Evolutionary conservation across 768 basidiomycete genomes (phyloP).

Genomic region (Mycena chlorophos): DNA sequence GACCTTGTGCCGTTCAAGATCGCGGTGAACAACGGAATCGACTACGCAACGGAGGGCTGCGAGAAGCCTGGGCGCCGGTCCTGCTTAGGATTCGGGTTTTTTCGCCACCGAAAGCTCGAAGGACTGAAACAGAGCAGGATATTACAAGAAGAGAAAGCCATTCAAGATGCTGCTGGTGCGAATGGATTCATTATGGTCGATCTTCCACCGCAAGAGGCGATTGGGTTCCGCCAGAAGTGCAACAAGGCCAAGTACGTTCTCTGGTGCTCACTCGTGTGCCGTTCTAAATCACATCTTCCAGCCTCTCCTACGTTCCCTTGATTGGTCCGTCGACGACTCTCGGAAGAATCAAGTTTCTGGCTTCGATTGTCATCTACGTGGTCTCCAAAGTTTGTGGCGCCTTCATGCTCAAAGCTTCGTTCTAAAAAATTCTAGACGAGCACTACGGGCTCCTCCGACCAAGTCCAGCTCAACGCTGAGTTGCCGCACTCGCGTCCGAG

Average conservation of each 20-base stretch:
- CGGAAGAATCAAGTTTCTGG: conserved; percentile 84
- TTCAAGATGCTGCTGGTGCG: conserved; percentile 87
- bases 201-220: conserved; percentile 94
- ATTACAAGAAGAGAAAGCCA: conserved; percentile 98
- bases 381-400: conserved; percentile 78
- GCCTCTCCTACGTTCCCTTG: conserved; percentile 92
- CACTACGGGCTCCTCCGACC: conserved; percentile 88
- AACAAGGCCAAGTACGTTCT: conserved; percentile 67
- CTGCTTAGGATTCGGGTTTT: conserved; percentile 76
- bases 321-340: conserved; percentile 93
- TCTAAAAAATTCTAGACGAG: conserved; percentile 67
- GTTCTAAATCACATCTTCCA: conserved; percentile 30
- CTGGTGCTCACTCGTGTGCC: neutral
- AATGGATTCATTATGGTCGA: conserved; percentile 99
- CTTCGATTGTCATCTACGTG: conserved; percentile 95
- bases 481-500: conserved; percentile 83
- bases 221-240: conserved; percentile 88
- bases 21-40: conserved; percentile 78
- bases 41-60: conserved; percentile 78
- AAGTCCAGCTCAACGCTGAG: conserved; percentile 65
- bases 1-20: conserved; percentile 49
- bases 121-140: conserved; percentile 55
- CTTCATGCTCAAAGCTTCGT: conserved; percentile 7
- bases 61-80: conserved; percentile 76
- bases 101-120: conserved; percentile 8